Evolutionary conservation across 2,329 filamentous ascomycete genomes (phyloP), one percentile per base, ranked within the genome.

Genomic region (Penicillium sp.): DNA sequence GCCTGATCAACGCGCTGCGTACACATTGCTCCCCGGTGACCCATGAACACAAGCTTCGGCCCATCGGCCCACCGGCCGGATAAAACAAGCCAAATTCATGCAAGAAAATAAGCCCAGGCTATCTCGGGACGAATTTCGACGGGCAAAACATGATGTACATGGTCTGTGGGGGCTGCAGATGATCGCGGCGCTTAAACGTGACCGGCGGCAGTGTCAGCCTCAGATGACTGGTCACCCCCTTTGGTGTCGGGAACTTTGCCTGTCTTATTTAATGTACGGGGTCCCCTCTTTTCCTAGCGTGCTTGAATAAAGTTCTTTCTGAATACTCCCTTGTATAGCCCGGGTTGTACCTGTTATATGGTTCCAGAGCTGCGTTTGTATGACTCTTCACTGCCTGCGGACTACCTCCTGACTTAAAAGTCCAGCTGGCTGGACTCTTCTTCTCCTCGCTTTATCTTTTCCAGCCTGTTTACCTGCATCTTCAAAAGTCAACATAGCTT

Each of bases 121-220:
- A 53, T 39, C 36, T 24, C 42, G 40, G 18, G 46, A 22, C 2
- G 22, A 18, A 21, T 21, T 4, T 32, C 40, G 24, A 39, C 39
- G 31, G 11, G 32, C 40, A 16, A 50, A 50, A 50, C 22, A 13
- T 13, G 14, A 34, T 21, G 8, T 40, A 34, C 21, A 36, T 27
- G 3, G 32, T 11, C 48, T 40, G 49, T 45, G 49, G 46, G 47
- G 51, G 36, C 51, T 54, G 55, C 61, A 59, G 60, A 42, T 64
- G 61, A 63, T 59, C 54, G 44, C 43, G 43, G 61, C 61, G 60
- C 58, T 59, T 62, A 62, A 53, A 52, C 45, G 56, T 64, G 60
- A 64, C 59, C 43, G 22, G 59, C 55, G 48, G 55, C 53, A 59
- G 53, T 32, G 47, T 55, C 53, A 58, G 57, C 53, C 57, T 62